Conservation (phyloP, 768 basidiomycete species). For the Udeniomyces megalosporus region DNA sequence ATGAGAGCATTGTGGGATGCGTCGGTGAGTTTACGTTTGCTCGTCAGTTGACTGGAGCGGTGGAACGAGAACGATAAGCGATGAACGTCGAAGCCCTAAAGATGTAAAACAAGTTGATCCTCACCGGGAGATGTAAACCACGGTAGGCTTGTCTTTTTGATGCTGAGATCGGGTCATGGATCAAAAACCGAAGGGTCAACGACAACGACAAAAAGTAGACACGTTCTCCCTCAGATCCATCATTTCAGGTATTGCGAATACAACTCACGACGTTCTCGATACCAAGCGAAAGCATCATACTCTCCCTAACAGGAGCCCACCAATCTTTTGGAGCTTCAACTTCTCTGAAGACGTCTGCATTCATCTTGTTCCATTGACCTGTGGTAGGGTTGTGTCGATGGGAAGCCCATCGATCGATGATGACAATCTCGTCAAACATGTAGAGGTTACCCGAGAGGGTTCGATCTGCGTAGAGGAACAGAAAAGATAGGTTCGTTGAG, state of each 20-base stretch:
- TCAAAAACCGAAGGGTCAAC: not conserved
- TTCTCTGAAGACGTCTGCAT: conserved; percentile 9
- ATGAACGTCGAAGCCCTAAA: too few species aligned
- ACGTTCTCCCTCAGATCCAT: too few species aligned
- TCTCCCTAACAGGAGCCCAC: conserved; percentile 15
- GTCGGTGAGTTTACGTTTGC: conserved; percentile 10
- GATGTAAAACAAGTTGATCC: not conserved
- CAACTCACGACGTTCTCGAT: conserved; percentile 2
- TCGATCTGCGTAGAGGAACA: conserved; percentile 1
- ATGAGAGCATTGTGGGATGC: conserved; percentile 7
- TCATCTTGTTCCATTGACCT: conserved; percentile 16
- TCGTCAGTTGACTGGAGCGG: conserved; percentile 6
- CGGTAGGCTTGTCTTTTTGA: not conserved
- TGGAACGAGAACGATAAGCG: not conserved
- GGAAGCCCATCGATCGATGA: conserved; percentile 16
- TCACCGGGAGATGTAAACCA: conserved; percentile 1
- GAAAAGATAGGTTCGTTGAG: not conserved
- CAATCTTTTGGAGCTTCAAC: conserved; percentile 8
- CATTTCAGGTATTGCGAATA: not conserved
- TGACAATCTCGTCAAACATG: conserved; percentile 14
- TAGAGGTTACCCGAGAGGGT: conserved; percentile 11
- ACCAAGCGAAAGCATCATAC: conserved; percentile 14
- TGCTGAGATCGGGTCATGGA: not conserved
- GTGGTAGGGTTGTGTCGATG: conserved; percentile 16
- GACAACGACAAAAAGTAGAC: not conserved